A percentile compares a stretch with the other conserved stretches of the same genome.
Conservation (phyloP, 176 grass and related monocot genomes). For the Zoysia japonica region DNA sequence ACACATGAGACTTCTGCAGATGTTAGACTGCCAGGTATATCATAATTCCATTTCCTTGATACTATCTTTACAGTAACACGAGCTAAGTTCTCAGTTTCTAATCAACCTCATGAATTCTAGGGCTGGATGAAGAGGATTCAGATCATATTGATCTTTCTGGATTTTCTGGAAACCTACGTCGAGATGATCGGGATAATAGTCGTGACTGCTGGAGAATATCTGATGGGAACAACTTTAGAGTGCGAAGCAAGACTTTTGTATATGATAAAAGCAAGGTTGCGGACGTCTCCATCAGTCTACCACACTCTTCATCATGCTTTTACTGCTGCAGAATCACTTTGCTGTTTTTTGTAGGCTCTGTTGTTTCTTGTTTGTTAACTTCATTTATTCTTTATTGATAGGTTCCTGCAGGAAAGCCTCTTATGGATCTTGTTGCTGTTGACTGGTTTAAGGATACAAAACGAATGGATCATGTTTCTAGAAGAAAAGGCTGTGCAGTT, state of each 20-base stretch:
- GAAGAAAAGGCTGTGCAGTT: conserved; percentile 87
- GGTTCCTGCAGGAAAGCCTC: conserved; percentile 90
- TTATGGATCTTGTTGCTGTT: conserved; percentile 96
- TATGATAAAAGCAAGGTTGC: conserved; percentile 89
- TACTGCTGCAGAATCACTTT: conserved; percentile 24
- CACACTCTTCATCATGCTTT: conserved; percentile 24
- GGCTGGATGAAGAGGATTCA: conserved; percentile 58
- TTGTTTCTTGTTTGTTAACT: conserved; percentile 21
- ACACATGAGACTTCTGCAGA: conserved; percentile 38
- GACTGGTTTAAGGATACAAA: conserved; percentile 97
- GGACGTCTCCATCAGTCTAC: conserved; percentile 27
- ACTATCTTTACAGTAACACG: background rate
- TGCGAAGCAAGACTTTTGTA: conserved; percentile 82
- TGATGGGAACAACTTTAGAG: conserved; percentile 96
- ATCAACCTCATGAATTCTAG: conserved; percentile 38
- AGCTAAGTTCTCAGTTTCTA: background rate
- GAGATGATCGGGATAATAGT: conserved; percentile 77
- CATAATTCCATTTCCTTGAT: conserved; percentile 35
- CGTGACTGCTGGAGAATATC: conserved; percentile 97
- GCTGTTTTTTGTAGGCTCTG: conserved; percentile 1
- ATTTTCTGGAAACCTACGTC: conserved; percentile 92
- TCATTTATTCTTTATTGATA: conserved; percentile 39
- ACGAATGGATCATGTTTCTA: conserved; percentile 97
- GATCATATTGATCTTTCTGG: conserved; percentile 73
- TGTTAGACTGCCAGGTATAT: conserved; percentile 54